phyloP scores from a whole-genome alignment of 148 eudicot species.

The Chenopodium suecicum region DNA sequence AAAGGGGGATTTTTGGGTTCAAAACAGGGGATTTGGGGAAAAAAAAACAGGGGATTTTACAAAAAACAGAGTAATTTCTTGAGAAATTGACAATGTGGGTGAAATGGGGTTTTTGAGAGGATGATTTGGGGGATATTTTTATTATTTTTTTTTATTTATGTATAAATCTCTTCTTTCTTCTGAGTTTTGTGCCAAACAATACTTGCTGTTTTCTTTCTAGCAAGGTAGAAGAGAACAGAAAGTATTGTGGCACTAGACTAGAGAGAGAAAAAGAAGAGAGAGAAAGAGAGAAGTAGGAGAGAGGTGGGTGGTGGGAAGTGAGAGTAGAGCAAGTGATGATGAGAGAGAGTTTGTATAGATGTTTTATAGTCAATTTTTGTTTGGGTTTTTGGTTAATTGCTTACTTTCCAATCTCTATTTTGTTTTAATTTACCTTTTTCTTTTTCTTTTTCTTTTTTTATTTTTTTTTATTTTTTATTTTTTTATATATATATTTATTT shows the following conservation, averaged over 20 bases:
- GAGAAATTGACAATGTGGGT: conserved; percentile 18
- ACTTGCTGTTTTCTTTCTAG: conserved; percentile 18
- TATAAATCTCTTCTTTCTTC: conserved; percentile 4
- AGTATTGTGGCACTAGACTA: conserved; percentile 27
- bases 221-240: conserved; percentile 25
- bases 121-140: background rate
- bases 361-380: conserved; percentile 46
- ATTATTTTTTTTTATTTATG: too few species aligned
- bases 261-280: conserved; percentile 37
- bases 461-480: background rate
- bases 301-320: conserved; percentile 2
- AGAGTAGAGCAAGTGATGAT: conserved; percentile 27
- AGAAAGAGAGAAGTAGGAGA: conserved; percentile 8
- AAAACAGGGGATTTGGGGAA: conserved; percentile 9
- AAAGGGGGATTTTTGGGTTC: too few species aligned
- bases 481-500: background rate
- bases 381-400: conserved; percentile 15
- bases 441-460: background rate
- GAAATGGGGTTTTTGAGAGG: conserved; percentile 1
- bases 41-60: background rate
- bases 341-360: conserved; percentile 29
- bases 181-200: conserved; percentile 30
- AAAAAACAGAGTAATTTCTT: background rate
- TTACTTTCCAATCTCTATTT: conserved; percentile 6
- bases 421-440: background rate